phyloP scores from a whole-genome alignment of 2,329 filamentous ascomycete genomes.

The Berkeleyomyces basicola region DNA sequence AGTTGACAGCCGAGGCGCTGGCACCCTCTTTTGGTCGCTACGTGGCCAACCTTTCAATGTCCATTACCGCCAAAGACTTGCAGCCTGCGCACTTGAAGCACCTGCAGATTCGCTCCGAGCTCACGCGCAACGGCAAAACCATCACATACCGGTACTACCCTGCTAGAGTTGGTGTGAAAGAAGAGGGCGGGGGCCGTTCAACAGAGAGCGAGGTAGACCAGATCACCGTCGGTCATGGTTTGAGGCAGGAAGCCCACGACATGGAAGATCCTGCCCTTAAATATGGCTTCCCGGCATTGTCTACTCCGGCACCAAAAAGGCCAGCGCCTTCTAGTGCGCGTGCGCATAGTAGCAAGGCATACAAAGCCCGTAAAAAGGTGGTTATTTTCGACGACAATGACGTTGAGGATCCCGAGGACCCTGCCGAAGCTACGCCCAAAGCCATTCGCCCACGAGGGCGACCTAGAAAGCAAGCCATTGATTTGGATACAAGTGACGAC shows the following conservation, averaged over 20 bases:
- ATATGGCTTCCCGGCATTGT: constrained; percentile 9
- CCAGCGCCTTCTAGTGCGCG: not conserved
- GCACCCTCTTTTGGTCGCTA: constrained; percentile 23
- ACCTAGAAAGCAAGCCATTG: not conserved
- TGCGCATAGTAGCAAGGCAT: not conserved
- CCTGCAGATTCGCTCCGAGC: constrained; percentile 21
- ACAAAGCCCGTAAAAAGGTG: constrained; percentile 8
- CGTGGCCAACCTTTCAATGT: constrained; percentile 17
- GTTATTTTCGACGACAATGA: constrained; percentile 7
- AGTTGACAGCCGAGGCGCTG: constrained; percentile 22
- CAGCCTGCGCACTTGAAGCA: constrained; percentile 26
- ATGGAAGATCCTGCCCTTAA: constrained; percentile 4
- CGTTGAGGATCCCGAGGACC: not conserved
- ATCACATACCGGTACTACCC: constrained; percentile 14
- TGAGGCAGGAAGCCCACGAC: not conserved
- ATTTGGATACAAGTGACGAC: not conserved
- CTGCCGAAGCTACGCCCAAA: not conserved
- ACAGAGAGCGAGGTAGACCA: not conserved
- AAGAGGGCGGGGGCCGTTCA: not conserved
- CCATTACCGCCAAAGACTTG: constrained; percentile 19
- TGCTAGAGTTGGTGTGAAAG: not conserved
- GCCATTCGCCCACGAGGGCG: not conserved
- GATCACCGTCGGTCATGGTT: not conserved
- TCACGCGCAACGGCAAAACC: constrained; percentile 13
- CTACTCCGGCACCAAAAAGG: not conserved